phyloP scores from a whole-genome alignment of 768 basidiomycete species.

The Coprinopsis cinerea region DNA sequence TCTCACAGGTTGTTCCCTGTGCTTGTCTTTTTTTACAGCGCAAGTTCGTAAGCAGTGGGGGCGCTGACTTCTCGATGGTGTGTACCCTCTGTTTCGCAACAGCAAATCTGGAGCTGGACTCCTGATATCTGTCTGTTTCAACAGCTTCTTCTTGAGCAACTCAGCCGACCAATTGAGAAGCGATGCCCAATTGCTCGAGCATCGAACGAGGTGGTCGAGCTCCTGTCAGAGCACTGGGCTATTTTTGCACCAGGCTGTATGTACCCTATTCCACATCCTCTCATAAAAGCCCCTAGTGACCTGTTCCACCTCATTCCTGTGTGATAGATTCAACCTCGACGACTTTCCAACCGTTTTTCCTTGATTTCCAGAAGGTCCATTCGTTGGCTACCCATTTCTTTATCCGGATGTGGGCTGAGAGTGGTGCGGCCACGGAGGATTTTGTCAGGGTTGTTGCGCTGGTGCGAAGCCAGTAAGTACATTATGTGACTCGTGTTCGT shows the following conservation, averaged over 20 bases:
- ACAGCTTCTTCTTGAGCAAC: slow-evolving; percentile 77
- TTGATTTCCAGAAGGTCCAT: slow-evolving; percentile 80
- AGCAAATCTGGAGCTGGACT: too few relatives aligned
- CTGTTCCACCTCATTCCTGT: slow-evolving; percentile 10
- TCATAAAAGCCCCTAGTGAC: too few relatives aligned
- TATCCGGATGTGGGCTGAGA: slow-evolving; percentile 89
- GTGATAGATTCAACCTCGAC: slow-evolving; percentile 68
- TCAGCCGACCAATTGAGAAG: slow-evolving; percentile 64
- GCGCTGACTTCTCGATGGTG: slow-evolving; percentile 76
- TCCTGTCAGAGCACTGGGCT: slow-evolving; percentile 80
- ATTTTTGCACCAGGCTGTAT: slow-evolving; percentile 82
- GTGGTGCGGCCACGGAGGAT: slow-evolving; percentile 69
- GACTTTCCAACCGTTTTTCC: slow-evolving; percentile 81
- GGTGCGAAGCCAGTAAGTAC: slow-evolving; percentile 76
- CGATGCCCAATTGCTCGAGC: slow-evolving; percentile 80
- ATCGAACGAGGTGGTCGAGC: slow-evolving; percentile 80
- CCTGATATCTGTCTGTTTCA: slow-evolving; percentile 1
- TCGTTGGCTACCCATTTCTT: slow-evolving; percentile 80
- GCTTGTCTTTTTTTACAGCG: slow-evolving; percentile 31
- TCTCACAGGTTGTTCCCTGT: not conserved
- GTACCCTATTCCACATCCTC: slow-evolving; percentile 22
- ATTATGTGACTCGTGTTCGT: not conserved
- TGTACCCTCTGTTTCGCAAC: slow-evolving; percentile 2
- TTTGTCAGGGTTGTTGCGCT: slow-evolving; percentile 74
- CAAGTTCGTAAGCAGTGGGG: slow-evolving; percentile 61